A percentile compares a stretch with the other conserved stretches of the same genome.
Conservation (phyloP, 192 early-diverging fungal genomes). For the Gaertneriomyces sp. region DNA sequence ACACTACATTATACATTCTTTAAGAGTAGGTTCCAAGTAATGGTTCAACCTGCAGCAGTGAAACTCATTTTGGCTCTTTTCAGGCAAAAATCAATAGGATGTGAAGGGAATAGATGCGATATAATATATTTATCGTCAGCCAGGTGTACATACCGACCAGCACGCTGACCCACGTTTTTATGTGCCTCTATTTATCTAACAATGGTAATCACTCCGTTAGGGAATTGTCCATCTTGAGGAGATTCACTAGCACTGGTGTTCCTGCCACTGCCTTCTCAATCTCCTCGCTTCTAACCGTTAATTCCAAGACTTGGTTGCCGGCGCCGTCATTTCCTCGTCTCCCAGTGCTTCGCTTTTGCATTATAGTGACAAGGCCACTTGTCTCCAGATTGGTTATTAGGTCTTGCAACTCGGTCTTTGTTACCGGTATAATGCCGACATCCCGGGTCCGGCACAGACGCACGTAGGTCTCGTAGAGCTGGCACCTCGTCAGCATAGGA, state of each 20-base stretch:
- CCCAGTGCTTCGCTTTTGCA: not conserved
- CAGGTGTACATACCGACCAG: too few species aligned
- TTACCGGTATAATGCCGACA: slow-evolving; percentile 60
- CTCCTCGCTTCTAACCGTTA: slow-evolving; percentile 19
- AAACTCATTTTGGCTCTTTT: too few species aligned
- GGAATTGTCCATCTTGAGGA: slow-evolving; percentile 7
- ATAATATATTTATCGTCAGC: too few species aligned
- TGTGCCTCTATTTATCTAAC: too few species aligned
- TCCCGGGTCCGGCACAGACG: slow-evolving; percentile 46
- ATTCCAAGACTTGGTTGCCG: not conserved
- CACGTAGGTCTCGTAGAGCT: slow-evolving; percentile 64
- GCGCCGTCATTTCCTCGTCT: not conserved
- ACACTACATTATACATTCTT: slow-evolving; percentile 96
- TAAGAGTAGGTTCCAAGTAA: slow-evolving; percentile 53
- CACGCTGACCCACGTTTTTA: too few species aligned
- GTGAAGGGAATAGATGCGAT: too few species aligned
- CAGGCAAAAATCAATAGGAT: too few species aligned
- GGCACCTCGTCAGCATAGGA: not conserved
- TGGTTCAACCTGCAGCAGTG: too few species aligned
- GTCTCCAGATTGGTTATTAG: slow-evolving; percentile 71
- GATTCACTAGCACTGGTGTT: slow-evolving; percentile 10
- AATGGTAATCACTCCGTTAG: too few species aligned
- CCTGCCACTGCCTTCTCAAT: slow-evolving; percentile 17
- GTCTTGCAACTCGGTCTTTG: slow-evolving; percentile 70
- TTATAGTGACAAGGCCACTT: slow-evolving; percentile 54